Conservation (phyloP, 768 basidiomycete genomes). For the Gymnopilus dilepis region DNA sequence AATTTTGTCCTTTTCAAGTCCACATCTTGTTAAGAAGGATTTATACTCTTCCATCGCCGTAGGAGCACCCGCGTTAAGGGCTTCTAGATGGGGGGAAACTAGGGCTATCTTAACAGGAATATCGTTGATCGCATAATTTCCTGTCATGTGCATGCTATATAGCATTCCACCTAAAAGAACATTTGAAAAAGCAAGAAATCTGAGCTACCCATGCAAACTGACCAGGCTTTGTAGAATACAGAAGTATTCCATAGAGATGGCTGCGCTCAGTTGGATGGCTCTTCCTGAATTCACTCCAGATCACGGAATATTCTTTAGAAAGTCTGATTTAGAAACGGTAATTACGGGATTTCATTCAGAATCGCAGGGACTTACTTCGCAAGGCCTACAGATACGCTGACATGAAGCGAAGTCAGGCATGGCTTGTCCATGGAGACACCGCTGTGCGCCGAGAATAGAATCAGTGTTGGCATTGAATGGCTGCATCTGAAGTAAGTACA, state of each 20-base stretch:
- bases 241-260: too few species aligned
- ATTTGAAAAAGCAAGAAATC: too few species aligned
- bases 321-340: too few species aligned
- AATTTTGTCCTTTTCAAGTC: background rate
- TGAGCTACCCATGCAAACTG: too few species aligned
- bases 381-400: conserved; percentile 1
- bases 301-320: too few species aligned
- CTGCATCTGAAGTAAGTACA: background rate
- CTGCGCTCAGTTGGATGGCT: too few species aligned
- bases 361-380: background rate
- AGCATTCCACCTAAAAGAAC: too few species aligned
- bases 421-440: background rate
- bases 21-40: background rate
- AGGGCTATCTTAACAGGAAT: background rate
- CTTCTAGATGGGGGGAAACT: background rate
- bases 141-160: too few species aligned
- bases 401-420: conserved; percentile 11
- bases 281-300: too few species aligned
- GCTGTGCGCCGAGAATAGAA: background rate
- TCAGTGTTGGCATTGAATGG: background rate
- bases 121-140: background rate
- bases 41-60: background rate
- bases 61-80: background rate
- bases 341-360: background rate
- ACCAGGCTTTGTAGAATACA: too few species aligned